A percentile compares a stretch with the other conserved stretches of the same genome.
Evolutionary conservation across 331 rosid species (phyloP).

Genomic region (Pyrus hybrid): DNA sequence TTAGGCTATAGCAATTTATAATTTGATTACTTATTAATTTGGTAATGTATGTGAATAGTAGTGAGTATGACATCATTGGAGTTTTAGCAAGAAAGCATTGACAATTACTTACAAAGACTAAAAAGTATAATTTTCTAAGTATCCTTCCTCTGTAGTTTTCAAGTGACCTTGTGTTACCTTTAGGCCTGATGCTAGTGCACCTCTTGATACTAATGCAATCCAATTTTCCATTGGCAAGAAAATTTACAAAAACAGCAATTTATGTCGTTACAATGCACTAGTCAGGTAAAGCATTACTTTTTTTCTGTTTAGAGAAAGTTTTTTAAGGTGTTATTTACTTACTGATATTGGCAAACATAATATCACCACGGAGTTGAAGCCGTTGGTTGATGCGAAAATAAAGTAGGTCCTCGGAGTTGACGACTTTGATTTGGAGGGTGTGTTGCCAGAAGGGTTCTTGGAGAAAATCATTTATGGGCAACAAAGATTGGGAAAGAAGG

Average conservation of each 20-base stretch:
- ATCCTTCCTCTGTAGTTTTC: background rate
- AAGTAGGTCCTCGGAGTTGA: no score
- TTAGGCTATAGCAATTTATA: background rate
- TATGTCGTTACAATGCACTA: slow-evolving; percentile 53
- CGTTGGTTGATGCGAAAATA: no score
- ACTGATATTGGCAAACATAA: background rate
- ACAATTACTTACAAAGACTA: background rate
- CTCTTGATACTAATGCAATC: background rate
- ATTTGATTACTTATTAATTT: background rate
- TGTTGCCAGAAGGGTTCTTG: no score
- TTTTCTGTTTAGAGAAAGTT: background rate
- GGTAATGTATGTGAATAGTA: background rate
- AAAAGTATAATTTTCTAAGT: background rate
- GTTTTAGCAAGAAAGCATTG: background rate
- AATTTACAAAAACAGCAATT: slow-evolving; percentile 64
- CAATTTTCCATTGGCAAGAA: slow-evolving; percentile 41
- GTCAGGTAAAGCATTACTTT: slow-evolving; percentile 47
- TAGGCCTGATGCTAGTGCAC: background rate
- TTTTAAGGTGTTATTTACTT: background rate
- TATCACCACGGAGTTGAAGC: no score
- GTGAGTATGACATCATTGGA: background rate
- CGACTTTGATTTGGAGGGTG: no score
- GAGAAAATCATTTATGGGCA: no score
- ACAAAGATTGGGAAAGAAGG: no score
- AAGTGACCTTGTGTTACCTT: background rate